Base-by-base conservation (phyloP, 257 asterid species). In the Lithospermum erythrorhizon region DNA sequence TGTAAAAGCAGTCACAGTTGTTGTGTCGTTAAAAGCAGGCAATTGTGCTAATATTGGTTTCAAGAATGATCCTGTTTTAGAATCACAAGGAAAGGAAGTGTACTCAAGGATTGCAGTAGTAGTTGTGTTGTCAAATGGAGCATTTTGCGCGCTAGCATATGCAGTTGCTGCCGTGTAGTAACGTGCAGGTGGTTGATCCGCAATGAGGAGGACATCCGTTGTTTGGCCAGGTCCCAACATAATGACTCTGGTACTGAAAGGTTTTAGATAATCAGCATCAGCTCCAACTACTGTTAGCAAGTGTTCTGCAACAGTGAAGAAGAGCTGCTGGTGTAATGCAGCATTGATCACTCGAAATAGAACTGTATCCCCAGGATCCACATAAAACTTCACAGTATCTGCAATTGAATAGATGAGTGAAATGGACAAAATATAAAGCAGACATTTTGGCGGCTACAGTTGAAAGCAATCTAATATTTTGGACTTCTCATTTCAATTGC, bases 211-310 rank as follows among this genome's bases (percentile, higher is more conserved):
- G 65, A 82, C 85, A 72, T 76, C 67, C 6, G 94, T 80, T 11
- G 87, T 82, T 53, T 84, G 94, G 0, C 94, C 94, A 3, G 94
- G 94, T 35, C 89, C 94, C 54, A 82, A 58, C 94, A 84, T 82
- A 71, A 84, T 72, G 47, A 76, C 73, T 10, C 62, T 68, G 22
- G 89, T 76, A 9, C 79, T 15, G 69, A 82, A 78, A 65, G 87
- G 89, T 77, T 78, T 82, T 74, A 57, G 59, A 48, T 80, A 79
- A 61, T 76, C 60, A 56, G 84, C 84, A 65, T 84, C 94, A 29
- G 78, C 65, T 27, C 79, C 89, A 48, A 84, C 84, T 10, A 84
- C 89, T 2, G 83, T 82, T 4, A 84, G 82, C 48, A 54, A 55
- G 76, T 84, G 94, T 81, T 78, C 73, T 57, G 94, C 81, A 1